Conservation (phyloP, 2,329 filamentous ascomycete genomes). For the Arachnomyces sp. region DNA sequence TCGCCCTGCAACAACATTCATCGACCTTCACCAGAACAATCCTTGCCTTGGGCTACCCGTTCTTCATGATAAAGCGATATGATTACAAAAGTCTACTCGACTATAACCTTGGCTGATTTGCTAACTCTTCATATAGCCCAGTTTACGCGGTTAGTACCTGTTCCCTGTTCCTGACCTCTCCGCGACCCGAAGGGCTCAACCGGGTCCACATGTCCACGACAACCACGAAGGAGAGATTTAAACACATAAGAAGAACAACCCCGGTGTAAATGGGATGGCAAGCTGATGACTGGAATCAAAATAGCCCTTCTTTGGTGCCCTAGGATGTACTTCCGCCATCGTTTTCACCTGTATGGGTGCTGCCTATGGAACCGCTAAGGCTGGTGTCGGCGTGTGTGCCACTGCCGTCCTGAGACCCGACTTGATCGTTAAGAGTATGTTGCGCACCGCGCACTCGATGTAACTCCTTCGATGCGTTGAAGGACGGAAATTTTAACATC, state of each 20-base stretch:
- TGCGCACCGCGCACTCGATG: constrained; percentile 1
- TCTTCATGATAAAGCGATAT: neutral
- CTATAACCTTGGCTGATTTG: constrained; percentile 15
- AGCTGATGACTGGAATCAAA: constrained; percentile 19
- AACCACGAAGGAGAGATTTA: constrained; percentile 2
- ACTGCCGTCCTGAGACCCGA: constrained; percentile 98
- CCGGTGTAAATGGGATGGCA: constrained; percentile 16
- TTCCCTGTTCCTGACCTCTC: constrained; percentile 10
- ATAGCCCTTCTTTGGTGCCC: constrained; percentile 89
- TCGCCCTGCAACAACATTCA: constrained; percentile 20
- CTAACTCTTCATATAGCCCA: constrained; percentile 55
- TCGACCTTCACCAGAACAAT: constrained; percentile 8
- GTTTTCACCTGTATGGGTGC: constrained; percentile 96
- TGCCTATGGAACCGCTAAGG: constrained; percentile 98
- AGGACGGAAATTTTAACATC: neutral
- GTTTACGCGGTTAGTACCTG: constrained; percentile 88
- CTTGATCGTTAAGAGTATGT: constrained; percentile 97
- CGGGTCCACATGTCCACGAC: constrained; percentile 9
- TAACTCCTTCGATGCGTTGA: neutral
- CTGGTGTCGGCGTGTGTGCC: constrained; percentile 94
- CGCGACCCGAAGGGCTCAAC: constrained; percentile 12
- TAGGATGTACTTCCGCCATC: constrained; percentile 92
- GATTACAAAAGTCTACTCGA: constrained; percentile 7
- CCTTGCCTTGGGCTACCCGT: constrained; percentile 6
- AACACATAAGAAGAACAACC: neutral